phyloP scores from a whole-genome alignment of 1,139 yeast species.

The Candida neerlandica region DNA sequence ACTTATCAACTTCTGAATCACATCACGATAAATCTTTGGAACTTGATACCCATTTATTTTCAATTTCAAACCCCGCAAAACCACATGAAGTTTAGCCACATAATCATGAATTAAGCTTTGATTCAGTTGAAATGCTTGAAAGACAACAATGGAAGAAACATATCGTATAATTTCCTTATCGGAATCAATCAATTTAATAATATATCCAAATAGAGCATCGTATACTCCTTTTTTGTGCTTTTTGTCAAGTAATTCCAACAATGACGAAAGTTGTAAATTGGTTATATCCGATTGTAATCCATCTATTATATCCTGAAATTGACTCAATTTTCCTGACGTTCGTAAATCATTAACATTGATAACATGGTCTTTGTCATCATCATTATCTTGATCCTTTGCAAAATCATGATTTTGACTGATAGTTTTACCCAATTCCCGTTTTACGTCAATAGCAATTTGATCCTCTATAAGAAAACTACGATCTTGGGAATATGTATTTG shows the following conservation, averaged over 20 bases:
- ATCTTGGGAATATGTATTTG: constrained; percentile 23
- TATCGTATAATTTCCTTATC: neutral
- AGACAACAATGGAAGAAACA: constrained; percentile 1
- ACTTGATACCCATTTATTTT: neutral
- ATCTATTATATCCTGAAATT: constrained; percentile 21
- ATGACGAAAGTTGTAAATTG: constrained; percentile 6
- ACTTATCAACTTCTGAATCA: neutral
- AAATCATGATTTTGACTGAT: constrained; percentile 17
- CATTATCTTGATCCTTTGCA: constrained; percentile 8
- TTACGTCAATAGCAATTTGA: constrained; percentile 5
- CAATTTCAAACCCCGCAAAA: neutral
- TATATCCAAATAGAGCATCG: neutral
- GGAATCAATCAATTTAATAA: neutral
- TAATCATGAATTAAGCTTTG: neutral
- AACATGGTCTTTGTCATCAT: constrained; percentile 8
- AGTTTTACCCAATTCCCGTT: constrained; percentile 9
- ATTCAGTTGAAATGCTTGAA: neutral
- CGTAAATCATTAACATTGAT: constrained; percentile 25
- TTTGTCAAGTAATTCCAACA: constrained; percentile 11
- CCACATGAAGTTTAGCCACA: neutral
- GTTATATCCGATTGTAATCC: constrained; percentile 18
- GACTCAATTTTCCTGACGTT: constrained; percentile 2
- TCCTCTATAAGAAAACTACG: constrained; percentile 25
- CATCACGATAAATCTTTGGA: constrained; percentile 3
- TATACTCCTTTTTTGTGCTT: neutral